phyloP scores from a whole-genome alignment of 139 green algal genomes.

The Closterium sp. region DNA sequence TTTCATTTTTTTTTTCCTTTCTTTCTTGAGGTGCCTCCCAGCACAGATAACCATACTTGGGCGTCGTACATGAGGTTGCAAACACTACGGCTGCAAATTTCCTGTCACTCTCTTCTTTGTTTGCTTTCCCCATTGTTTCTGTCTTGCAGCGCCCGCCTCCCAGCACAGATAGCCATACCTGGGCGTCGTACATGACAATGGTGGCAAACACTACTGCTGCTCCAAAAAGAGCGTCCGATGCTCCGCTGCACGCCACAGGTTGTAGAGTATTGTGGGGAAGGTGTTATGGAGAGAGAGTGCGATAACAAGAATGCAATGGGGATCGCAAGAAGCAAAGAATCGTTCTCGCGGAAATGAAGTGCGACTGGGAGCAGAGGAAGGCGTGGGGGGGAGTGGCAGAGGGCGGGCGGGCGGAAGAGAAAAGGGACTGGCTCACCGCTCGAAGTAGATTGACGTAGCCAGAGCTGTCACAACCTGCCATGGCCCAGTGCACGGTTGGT shows the following conservation, averaged over 20 bases:
- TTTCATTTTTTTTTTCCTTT: no score
- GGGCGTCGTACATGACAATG: neutral
- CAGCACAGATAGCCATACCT: neutral
- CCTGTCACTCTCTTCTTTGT: no score
- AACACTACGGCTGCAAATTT: neutral
- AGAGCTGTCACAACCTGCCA: neutral
- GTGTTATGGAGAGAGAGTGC: no score
- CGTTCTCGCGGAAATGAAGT: neutral
- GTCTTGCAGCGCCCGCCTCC: no score
- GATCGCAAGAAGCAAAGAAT: no score
- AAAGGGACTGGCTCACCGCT: neutral
- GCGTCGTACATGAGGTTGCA: neutral
- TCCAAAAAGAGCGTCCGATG: neutral
- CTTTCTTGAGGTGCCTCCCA: no score
- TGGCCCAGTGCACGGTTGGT: no score
- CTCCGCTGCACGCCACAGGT: neutral
- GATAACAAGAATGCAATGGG: no score
- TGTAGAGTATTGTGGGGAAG: neutral
- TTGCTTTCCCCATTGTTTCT: no score
- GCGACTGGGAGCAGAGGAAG: neutral
- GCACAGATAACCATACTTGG: neutral
- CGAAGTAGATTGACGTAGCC: neutral
- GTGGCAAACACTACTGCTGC: neutral
- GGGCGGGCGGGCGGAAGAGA: neutral
- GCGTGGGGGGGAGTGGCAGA: no score